These are phyloP conservation scores for Penicillium decumbens DNA, from an alignment of 2,329 filamentous ascomycete species.

Conservation along the genomic window DNA sequence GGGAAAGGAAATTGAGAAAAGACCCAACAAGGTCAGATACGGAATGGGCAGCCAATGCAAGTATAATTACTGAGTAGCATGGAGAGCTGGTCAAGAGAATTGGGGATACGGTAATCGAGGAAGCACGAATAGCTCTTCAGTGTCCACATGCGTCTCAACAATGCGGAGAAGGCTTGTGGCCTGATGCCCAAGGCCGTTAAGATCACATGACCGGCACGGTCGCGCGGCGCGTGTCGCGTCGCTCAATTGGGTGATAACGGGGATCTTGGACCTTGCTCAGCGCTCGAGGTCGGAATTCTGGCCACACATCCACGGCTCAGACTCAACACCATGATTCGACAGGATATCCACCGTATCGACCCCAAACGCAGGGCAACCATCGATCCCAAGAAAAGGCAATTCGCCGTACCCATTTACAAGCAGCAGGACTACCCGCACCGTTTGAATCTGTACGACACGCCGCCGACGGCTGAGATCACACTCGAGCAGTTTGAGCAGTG, in stretches of 20 bases:
- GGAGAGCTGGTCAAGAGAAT: neutral
- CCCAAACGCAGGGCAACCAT: slow-evolving; percentile 71
- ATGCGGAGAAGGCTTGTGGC: neutral
- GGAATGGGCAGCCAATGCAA: neutral
- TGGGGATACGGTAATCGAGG: neutral
- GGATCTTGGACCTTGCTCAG: neutral
- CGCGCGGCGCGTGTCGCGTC: slow-evolving; percentile 24
- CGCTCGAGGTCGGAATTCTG: slow-evolving; percentile 2
- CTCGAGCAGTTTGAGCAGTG: slow-evolving; percentile 98
- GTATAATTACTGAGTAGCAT: neutral
- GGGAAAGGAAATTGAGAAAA: neutral
- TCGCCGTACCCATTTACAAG: slow-evolving; percentile 70
- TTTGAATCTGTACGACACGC: slow-evolving; percentile 84
- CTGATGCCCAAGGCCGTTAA: slow-evolving; percentile 1
- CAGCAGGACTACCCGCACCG: slow-evolving; percentile 76
- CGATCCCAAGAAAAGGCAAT: slow-evolving; percentile 81
- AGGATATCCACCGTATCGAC: slow-evolving; percentile 43
- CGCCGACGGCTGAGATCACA: slow-evolving; percentile 89
- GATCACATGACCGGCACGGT: slow-evolving; percentile 10
- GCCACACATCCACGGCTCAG: neutral
- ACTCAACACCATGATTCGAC: slow-evolving; percentile 39
- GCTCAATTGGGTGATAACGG: slow-evolving; percentile 16
- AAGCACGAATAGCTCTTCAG: neutral
- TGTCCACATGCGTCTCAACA: neutral
- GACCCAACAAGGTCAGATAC: neutral